phyloP scores from a whole-genome alignment of 768 basidiomycete species.

The Kwoniella bestiolae region DNA sequence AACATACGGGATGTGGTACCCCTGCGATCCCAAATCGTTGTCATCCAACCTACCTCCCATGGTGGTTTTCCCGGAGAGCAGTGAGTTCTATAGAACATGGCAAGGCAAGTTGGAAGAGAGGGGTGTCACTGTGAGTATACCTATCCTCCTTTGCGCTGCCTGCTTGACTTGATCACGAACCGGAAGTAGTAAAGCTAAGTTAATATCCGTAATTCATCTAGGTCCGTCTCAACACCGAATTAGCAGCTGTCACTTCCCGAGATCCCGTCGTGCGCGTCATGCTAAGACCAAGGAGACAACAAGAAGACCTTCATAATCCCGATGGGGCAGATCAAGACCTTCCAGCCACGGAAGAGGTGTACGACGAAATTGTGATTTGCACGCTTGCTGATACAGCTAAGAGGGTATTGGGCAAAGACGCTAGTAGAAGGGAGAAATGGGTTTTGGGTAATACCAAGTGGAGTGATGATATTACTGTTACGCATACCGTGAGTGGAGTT shows the following conservation, averaged over 20 bases:
- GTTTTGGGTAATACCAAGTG: constrained; percentile 62
- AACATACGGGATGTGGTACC: constrained; percentile 61
- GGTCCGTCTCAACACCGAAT: constrained; percentile 58
- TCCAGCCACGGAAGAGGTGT: constrained; percentile 55
- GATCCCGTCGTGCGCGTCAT: constrained; percentile 53
- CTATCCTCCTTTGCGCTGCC: not conserved
- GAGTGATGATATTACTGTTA: constrained; percentile 61
- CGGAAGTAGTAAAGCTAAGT: too few relatives aligned
- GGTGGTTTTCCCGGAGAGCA: constrained; percentile 60
- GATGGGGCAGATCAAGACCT: constrained; percentile 56
- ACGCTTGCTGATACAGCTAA: constrained; percentile 61
- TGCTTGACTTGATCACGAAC: too few relatives aligned
- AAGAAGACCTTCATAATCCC: constrained; percentile 58
- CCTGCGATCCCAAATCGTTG: constrained; percentile 56
- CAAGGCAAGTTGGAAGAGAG: constrained; percentile 52
- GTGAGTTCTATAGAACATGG: constrained; percentile 59
- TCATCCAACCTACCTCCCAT: constrained; percentile 59
- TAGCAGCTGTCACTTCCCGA: constrained; percentile 49
- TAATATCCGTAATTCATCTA: constrained; percentile 5
- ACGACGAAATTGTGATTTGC: constrained; percentile 62
- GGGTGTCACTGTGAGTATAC: constrained; percentile 56
- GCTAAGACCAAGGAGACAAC: constrained; percentile 48
- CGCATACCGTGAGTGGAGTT: constrained; percentile 58
- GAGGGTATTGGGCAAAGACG: constrained; percentile 59
- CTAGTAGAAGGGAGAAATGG: constrained; percentile 58